Conservation (phyloP, 441 rosid genomes). For the Hura crepitans region DNA sequence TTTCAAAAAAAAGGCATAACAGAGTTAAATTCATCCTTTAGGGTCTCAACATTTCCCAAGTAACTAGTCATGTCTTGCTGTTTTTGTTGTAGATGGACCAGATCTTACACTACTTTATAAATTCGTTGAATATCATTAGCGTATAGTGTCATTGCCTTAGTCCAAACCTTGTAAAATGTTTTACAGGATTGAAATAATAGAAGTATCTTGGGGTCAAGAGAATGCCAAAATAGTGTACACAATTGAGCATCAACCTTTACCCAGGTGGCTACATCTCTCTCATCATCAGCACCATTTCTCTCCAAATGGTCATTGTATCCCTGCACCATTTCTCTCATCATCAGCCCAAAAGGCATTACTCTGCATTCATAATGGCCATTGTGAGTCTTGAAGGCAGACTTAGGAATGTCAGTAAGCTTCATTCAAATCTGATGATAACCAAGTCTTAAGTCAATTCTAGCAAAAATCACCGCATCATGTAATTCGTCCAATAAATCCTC, state of each 20-base stretch:
- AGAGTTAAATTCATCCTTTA: neutral
- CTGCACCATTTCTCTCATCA: neutral
- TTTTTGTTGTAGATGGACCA: too few species aligned
- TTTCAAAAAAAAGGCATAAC: neutral
- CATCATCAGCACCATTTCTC: neutral
- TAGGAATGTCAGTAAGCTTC: neutral
- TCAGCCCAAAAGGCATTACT: neutral
- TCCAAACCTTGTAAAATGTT: neutral
- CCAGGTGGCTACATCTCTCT: neutral
- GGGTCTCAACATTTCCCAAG: neutral
- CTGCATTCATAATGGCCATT: neutral
- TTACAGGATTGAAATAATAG: neutral
- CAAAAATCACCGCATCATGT: neutral
- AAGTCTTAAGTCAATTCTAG: neutral
- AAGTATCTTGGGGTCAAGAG: neutral
- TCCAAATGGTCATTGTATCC: neutral
- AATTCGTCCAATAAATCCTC: neutral
- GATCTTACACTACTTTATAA: too few species aligned
- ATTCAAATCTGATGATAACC: neutral
- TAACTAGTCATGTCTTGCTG: neutral
- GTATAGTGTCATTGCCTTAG: neutral
- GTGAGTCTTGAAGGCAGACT: neutral
- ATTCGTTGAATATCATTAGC: too few species aligned
- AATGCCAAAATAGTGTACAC: neutral
- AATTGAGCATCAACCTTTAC: neutral